These are phyloP conservation scores for Rhodotorula babjevae DNA, from an alignment of 768 basidiomycete genomes.

Conservation along the genomic window DNA sequence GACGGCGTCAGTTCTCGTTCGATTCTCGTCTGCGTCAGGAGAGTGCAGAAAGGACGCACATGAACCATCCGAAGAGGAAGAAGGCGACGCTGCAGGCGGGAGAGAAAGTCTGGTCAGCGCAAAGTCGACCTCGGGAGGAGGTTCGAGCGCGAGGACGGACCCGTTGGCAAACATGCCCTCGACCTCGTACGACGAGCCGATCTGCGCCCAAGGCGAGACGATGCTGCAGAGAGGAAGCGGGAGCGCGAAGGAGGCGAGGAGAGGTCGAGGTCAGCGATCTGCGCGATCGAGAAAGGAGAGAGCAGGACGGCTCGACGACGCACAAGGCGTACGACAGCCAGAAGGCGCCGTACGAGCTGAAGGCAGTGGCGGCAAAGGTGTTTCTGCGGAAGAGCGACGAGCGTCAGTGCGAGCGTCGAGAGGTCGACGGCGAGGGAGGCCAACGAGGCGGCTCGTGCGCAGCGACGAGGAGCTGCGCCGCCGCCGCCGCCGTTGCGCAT, in stretches of 20 bases:
- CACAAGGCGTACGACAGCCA: conserved; percentile 57
- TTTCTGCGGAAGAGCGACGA: conserved; percentile 30
- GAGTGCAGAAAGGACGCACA: neutral
- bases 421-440: too few relatives aligned
- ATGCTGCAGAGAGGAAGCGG: conserved; percentile 51
- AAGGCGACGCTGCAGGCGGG: conserved; percentile 56
- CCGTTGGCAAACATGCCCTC: conserved; percentile 52
- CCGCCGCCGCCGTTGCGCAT: too few relatives aligned
- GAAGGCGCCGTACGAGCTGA: conserved; percentile 69
- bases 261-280: too few relatives aligned
- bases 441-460: too few relatives aligned
- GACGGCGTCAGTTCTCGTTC: too few relatives aligned
- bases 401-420: too few relatives aligned
- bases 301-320: neutral
- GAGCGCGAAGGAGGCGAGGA: neutral
- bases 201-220: conserved; percentile 64
- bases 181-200: conserved; percentile 56
- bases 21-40: too few relatives aligned
- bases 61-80: conserved; percentile 44
- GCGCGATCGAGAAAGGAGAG: too few relatives aligned
- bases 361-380: conserved; percentile 43
- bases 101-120: too few relatives aligned
- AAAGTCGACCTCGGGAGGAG: too few relatives aligned
- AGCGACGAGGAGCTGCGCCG: too few relatives aligned
- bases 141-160: too few relatives aligned